Evolutionary conservation across 192 early-diverging fungal species (phyloP), one percentile per base, ranked within the genome.

Genomic region (Diversispora epigaea): DNA sequence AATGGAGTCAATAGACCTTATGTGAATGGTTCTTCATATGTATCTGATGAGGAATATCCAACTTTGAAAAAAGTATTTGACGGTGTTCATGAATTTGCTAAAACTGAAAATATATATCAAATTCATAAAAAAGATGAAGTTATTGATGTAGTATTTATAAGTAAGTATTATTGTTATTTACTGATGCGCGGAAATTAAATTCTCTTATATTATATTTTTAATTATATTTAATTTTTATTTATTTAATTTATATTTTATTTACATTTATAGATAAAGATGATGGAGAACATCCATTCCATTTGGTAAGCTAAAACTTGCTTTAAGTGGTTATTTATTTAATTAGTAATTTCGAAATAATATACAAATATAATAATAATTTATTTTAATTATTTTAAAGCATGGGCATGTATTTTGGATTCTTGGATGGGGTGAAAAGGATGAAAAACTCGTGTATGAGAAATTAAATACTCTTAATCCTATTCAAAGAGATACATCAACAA

Each of bases 371-470:
- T 21, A 21, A 43, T 77, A 11, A 58, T 77, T 60, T 70, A 77
- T 0, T 83, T 79, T 62, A 54, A 39, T 55, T 55, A 32, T 32
- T 32, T 32, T 32, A 32, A 32, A 72, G 54, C 85, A 86, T 49
- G 85, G 85, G 57, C 80, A 84, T 65, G 50, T 52, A 41, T 86
- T 86, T 58, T 84, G 83, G 43, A 73, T 86, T 6, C 66, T 86
- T 22, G 82, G 81, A 32, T 78, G 69, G 40, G 84, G 84, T 15
- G 40, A 65, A 32, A 55, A 69, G 50, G 82, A 78, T 1, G 41
- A 76, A 11, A 81, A 80, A 21, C 75, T 80, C 56, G 78, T 77
- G 65, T 66, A 71, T 2, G 76, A 77, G 1, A 22, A 21, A 0
- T 63, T 80, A 25, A 82, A 80, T 56, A 60, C 76, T 3, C 41